Evolutionary conservation across 345 rosid species (phyloP).

Genomic region (Lenwebbia sp.): DNA sequence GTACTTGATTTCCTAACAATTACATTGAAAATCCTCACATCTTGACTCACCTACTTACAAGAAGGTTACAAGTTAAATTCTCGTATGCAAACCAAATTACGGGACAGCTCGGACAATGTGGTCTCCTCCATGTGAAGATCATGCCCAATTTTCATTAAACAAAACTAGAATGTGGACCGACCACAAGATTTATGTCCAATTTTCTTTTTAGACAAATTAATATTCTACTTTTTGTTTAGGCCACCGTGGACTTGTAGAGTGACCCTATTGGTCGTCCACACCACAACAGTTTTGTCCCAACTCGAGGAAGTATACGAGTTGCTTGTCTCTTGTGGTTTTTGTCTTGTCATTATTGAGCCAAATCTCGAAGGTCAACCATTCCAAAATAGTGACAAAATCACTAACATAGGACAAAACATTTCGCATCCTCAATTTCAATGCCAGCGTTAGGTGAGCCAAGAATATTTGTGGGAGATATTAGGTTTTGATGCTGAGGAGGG

Average conservation of each 20-base stretch:
- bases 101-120: neutral
- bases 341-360: neutral
- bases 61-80: neutral
- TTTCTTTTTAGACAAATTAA: neutral
- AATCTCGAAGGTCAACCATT: neutral
- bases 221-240: neutral
- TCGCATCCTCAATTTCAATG: neutral
- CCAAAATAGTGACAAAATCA: neutral
- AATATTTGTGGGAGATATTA: neutral
- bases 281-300: neutral
- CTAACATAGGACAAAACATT: neutral
- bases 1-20: neutral
- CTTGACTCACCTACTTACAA: neutral
- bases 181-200: neutral
- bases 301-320: neutral
- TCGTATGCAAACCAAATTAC: neutral
- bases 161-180: neutral
- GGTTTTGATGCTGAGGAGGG: neutral
- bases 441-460: neutral
- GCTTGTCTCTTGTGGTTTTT: neutral
- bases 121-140: neutral
- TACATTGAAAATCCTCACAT: neutral
- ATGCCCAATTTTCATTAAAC: neutral
- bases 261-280: neutral
- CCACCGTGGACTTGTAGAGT: neutral